Evolutionary conservation across 2,329 filamentous ascomycete species (phyloP).

Genomic region (Diaporthe sp.): DNA sequence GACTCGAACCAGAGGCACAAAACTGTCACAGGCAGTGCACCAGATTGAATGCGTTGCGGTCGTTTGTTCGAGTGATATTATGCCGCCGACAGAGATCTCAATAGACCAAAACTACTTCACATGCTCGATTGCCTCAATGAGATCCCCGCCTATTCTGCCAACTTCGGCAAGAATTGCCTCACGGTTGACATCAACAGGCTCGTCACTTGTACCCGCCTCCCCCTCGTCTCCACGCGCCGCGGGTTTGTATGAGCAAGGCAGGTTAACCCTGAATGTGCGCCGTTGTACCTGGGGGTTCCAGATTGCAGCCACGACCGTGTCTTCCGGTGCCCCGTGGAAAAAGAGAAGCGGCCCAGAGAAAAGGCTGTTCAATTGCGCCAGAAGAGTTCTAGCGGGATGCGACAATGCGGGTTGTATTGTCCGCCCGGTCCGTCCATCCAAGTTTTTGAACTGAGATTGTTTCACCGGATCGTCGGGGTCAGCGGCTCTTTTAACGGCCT

Average conservation of each 20-base stretch:
- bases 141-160: constrained; percentile 73
- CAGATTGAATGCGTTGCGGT: not conserved
- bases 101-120: not conserved
- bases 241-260: constrained; percentile 77
- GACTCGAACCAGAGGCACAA: too few relatives aligned
- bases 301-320: constrained; percentile 68
- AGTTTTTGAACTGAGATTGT: constrained; percentile 81
- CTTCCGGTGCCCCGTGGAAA: constrained; percentile 78
- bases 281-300: constrained; percentile 69
- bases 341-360: constrained; percentile 83
- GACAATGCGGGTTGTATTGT: constrained; percentile 65
- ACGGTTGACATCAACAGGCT: constrained; percentile 74
- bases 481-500: constrained; percentile 60
- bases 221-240: constrained; percentile 47
- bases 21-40: not conserved
- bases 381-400: constrained; percentile 73
- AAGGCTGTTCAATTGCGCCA: constrained; percentile 75
- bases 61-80: not conserved
- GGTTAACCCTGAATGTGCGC: constrained; percentile 78
- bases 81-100: too few relatives aligned
- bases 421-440: constrained; percentile 71
- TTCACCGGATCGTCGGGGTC: constrained; percentile 51
- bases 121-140: constrained; percentile 79
- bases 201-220: constrained; percentile 57
- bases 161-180: constrained; percentile 80